These are phyloP conservation scores for Fusarium abutilonis DNA, from an alignment of 2,329 filamentous ascomycete species.

Conservation along the genomic window DNA sequence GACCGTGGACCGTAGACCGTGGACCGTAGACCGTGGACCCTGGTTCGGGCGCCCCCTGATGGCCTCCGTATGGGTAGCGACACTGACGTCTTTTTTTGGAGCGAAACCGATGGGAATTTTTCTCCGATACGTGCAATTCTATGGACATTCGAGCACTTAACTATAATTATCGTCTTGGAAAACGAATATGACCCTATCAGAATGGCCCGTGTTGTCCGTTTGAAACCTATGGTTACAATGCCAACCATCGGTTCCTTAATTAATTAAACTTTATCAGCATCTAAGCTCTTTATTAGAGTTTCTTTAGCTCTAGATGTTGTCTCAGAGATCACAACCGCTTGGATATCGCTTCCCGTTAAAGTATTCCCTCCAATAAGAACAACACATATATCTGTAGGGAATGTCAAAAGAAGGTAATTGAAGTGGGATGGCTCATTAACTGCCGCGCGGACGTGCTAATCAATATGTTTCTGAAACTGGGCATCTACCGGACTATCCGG, in stretches of 20 bases:
- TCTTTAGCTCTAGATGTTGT: constrained; percentile 31
- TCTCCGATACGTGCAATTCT: too few species aligned
- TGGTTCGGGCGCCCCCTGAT: neutral
- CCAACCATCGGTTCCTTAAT: constrained; percentile 27
- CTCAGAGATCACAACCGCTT: constrained; percentile 18
- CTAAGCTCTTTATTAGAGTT: constrained; percentile 12
- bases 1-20: constrained; percentile 3
- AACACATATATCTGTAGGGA: neutral
- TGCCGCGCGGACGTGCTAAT: constrained; percentile 14
- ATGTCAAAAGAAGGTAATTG: neutral
- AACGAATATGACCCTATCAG: neutral
- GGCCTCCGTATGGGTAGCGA: too few species aligned
- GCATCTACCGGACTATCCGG: constrained; percentile 28
- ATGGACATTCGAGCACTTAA: too few species aligned
- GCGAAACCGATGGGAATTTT: too few species aligned
- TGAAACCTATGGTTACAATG: constrained; percentile 15
- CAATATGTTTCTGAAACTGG: constrained; percentile 10
- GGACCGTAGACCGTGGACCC: constrained; percentile 1
- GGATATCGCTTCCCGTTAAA: neutral
- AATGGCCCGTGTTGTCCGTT: constrained; percentile 11
- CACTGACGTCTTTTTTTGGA: too few species aligned
- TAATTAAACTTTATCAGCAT: constrained; percentile 33
- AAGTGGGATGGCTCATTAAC: constrained; percentile 17
- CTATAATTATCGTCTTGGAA: neutral
- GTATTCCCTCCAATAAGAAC: constrained; percentile 34